Base-by-base conservation (phyloP, 768 basidiomycete genomes). In the Boletus bicolor region DNA sequence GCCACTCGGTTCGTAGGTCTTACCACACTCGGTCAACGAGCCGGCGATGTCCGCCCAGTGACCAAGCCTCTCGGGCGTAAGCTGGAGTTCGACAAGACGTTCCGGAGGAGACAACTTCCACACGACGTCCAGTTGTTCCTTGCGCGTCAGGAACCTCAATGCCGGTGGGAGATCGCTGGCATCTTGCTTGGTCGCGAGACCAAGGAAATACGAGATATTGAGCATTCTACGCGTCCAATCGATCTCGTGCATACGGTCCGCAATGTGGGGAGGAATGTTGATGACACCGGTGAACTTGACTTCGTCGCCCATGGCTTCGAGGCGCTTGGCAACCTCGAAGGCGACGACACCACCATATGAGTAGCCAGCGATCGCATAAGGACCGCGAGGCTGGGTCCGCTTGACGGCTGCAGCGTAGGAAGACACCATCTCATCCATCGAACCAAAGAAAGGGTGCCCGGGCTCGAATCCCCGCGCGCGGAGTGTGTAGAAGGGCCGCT, bases 341-440 rank as follows among this genome's bases (percentile, higher is more conserved):
- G 76, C 76, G 3, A 78, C 70, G 14, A 74, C 75, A 53, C 77
- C 76, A 39, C 77, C 77, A 34, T 74, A 77, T 21, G 76, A 77
- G 66, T 78, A 78, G n/a, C 77, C 77, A 4, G 70, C 77, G 17
- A 78, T 56, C 44, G 70, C 72, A 38, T 76, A 77, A 2, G 77
- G 76, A 1, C 77, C 77, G 0, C 54, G 64, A 8, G 75, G 70
- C 37, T 74, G 71, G 1, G 62, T 62, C 9, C 63, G 61, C 61
- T 72, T 68, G 17, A 78, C 69, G 3, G 68, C 75, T 6, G 62
- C 59, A 9, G 69, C 66, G 51, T 78, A 78, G 17, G 55, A 59
- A 1, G 69, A 65, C 7, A 75, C 74, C 72, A 77, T 77, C 62
- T 78, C 77, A 0, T 70, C 62, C 61, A 77, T 72, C 2, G 75